Evolutionary conservation across 177 flowering plant genomes (phyloP).

Genomic region (Telopea speciosissima): DNA sequence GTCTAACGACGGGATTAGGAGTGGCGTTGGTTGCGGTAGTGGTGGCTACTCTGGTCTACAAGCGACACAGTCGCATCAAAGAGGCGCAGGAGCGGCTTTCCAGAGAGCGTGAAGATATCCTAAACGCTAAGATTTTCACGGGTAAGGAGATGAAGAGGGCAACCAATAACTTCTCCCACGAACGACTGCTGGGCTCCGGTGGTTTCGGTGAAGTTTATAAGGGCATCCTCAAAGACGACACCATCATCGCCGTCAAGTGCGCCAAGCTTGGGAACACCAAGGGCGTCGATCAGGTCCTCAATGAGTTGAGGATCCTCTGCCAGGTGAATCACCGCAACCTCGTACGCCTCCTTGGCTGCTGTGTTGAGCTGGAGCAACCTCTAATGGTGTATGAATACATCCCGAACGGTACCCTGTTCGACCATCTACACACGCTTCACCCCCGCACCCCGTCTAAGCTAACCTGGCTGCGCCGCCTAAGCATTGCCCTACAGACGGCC

Average conservation of each 20-base stretch:
- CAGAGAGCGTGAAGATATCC: conserved; percentile 49
- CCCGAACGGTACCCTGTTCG: conserved; percentile 49
- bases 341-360: conserved; percentile 60
- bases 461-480: conserved; percentile 33
- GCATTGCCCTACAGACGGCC: conserved; percentile 51
- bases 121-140: conserved; percentile 49
- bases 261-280: conserved; percentile 61
- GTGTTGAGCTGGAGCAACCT: conserved; percentile 62
- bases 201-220: conserved; percentile 59
- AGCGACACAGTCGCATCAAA: conserved; percentile 31
- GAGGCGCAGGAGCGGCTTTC: conserved; percentile 38
- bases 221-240: conserved; percentile 45
- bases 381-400: conserved; percentile 66
- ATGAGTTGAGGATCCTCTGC: conserved; percentile 62
- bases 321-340: conserved; percentile 67
- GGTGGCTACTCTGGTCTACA: conserved; percentile 24
- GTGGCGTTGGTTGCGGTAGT: conserved; percentile 16
- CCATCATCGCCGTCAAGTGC: conserved; percentile 47
- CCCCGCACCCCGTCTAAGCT: conserved; percentile 7
- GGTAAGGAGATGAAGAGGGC: conserved; percentile 49
- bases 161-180: conserved; percentile 43
- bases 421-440: conserved; percentile 31
- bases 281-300: conserved; percentile 58
- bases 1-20: conserved; percentile 37
- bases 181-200: conserved; percentile 47